Evolutionary conservation across 768 basidiomycete species (phyloP), one percentile per base, ranked within the genome.

Genomic region (Tricholoma hemisulphureum): DNA sequence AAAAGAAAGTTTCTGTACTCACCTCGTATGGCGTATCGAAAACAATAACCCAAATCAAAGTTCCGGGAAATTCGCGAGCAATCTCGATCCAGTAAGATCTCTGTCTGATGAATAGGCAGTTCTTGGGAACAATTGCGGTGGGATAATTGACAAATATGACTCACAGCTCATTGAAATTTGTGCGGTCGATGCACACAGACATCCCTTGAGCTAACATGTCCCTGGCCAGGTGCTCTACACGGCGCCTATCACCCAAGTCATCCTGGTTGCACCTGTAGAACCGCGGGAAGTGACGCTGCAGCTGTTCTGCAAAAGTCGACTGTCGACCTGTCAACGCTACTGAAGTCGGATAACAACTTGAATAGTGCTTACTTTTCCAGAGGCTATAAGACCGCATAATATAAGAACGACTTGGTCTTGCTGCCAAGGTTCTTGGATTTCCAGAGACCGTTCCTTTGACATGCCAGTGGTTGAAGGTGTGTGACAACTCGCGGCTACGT

Each of bases 211-310:
- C 61, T 52, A 92, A 77, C 6, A 78, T 76, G 21, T 72, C 61
- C 57, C 83, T 72, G 5, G 83, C 86, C 34, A 85, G 70, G 8
- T 72, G 67, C 67, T 92, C 91, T 0, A 92, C 91, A n/a, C 63
- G 70, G 11, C 78, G 78, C 62, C 91, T 79, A 63, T 78, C 76
- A 16, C 89, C 91, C 41, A 93, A 78, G 54, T 91, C 87, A 65
- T 93, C 91, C 70, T 93, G 90, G 73, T 85, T 91, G 69, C 89
- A 92, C 62, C 89, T 79, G 43, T 76, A 75, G 67, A 91, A 88
- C 39, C 71, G 71, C 8, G 90, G 87, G 57, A 80, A 80, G 63
- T 86, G 71, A 4, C 67, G 58, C 64, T 91, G 76, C 4, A 93
- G 78, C n/a, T 86, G 83, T 61, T 84, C 70, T 49, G 91, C 89